These are phyloP conservation scores for Coemansia erecta DNA, from an alignment of 192 early-diverging fungal species.

Conservation along the genomic window DNA sequence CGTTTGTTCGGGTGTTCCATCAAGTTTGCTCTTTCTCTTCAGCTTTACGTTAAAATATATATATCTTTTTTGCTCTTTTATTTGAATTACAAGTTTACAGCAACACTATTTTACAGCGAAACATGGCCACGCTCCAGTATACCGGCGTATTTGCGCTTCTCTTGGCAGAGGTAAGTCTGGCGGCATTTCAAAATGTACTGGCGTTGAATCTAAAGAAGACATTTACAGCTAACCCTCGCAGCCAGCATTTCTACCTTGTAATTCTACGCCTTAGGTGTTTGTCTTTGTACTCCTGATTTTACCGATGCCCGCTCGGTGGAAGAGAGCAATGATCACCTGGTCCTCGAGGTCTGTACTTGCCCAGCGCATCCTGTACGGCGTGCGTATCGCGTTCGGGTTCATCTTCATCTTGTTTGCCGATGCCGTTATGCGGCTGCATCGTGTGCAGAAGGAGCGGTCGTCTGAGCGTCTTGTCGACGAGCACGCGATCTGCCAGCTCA, in stretches of 20 bases:
- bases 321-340: conserved; percentile 42
- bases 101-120: background rate
- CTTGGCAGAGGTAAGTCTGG: conserved; percentile 37
- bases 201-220: background rate
- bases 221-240: background rate
- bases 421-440: conserved; percentile 47
- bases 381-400: conserved; percentile 49
- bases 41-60: background rate
- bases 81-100: no score
- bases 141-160: conserved; percentile 47
- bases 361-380: conserved; percentile 37
- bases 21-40: background rate
- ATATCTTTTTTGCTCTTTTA: conserved; percentile 2
- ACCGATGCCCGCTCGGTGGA: conserved; percentile 51
- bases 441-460: conserved; percentile 25
- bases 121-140: conserved; percentile 49
- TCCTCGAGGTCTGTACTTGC: conserved; percentile 36
- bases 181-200: background rate
- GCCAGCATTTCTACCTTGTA: background rate
- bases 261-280: conserved; percentile 18
- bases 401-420: conserved; percentile 49
- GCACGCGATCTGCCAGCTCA: conserved; percentile 50
- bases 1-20: no score
- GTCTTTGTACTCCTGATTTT: conserved; percentile 43
- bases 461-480: conserved; percentile 39